Conservation (phyloP, 2,329 filamentous ascomycete species). For the Trichoderma koningiopsis region DNA sequence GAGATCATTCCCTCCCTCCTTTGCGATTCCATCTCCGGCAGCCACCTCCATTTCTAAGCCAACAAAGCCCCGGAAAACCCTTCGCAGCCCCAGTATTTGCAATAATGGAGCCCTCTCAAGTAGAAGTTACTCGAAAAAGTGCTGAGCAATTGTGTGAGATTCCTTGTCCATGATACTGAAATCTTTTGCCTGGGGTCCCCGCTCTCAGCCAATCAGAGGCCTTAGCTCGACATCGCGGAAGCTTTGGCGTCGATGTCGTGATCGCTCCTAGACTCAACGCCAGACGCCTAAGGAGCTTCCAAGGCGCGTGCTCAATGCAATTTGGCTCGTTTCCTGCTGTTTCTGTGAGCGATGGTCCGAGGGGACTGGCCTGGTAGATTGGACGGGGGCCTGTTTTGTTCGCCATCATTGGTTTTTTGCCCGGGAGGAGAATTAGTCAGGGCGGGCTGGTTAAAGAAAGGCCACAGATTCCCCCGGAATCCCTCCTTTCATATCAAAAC, state of each 20-base stretch:
- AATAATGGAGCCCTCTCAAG: conserved; percentile 8
- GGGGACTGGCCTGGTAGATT: conserved; percentile 9
- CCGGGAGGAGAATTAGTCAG: conserved; percentile 24
- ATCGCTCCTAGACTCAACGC: conserved; percentile 44
- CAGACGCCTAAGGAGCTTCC: conserved; percentile 34
- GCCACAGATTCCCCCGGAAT: conserved; percentile 11
- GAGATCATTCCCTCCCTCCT: conserved; percentile 21
- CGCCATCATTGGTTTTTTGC: conserved; percentile 18
- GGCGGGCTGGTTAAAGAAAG: conserved; percentile 10
- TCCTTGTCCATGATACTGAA: conserved; percentile 6
- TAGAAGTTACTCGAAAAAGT: conserved; percentile 16
- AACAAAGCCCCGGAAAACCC: conserved; percentile 23
- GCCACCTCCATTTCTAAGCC: conserved; percentile 23
- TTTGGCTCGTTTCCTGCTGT: conserved; percentile 1
- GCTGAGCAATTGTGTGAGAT: not conserved
- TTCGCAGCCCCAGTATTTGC: conserved; percentile 22
- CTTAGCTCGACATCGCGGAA: conserved; percentile 45
- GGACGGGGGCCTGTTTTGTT: not conserved
- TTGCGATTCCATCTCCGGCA: conserved; percentile 16
- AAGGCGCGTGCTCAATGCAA: conserved; percentile 43
- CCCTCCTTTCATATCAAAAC: conserved; percentile 19
- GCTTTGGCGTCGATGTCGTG: conserved; percentile 57
- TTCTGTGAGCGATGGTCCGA: conserved; percentile 13
- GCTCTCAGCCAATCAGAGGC: conserved; percentile 41
- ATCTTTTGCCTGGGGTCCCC: conserved; percentile 13